Evolutionary conservation across 2,329 filamentous ascomycete species (phyloP), one percentile per base, ranked within the genome.

Genomic region (Dactylonectria macrodidyma): DNA sequence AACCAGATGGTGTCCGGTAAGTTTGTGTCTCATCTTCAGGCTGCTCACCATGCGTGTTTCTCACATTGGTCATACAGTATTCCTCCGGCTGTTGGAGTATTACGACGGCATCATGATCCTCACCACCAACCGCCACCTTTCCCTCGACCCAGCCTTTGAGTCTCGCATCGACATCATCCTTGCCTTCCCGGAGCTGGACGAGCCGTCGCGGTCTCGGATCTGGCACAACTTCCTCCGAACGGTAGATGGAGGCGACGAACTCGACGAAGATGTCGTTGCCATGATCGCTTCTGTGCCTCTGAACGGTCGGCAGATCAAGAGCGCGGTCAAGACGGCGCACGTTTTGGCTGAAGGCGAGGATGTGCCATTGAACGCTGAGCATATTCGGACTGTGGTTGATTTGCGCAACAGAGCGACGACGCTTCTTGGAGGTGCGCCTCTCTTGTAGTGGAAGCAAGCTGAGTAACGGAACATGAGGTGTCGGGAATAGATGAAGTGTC

Each of bases 91-190:
- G 0, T 44, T 82, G 4, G 81, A 82, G 58, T 82, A 81, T 62
- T 81, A 81, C 51, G 59, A 67, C 1, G 82, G 82, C 0, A 71
- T 82, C 33, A 68, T 83, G 10, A 79, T 80, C 56, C 76, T 84
- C 1, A 84, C 82, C 0, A 84, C 82, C 3, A 85, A 84, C 68
- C 77, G 81, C 2, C 78, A 81, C 8, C 78, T 75, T 36, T 75
- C 76, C 14, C 81, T 85, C 50, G 83, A 85, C 70, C 73, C 76
- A 14, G 83, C 83, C 34, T 81, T 85, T 30, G 81, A 82, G 24
- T 81, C 78, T n/a, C 80, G 83, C 6, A 84, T 86, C 69, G 82
- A 85, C 69, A 78, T 85, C 3, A 47, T 74, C 0, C 71, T 84
- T 1, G 77, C 80, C 41, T 83, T 82, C 61, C 70, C 70, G 9